Base-by-base conservation (phyloP, 371 early-diverging fungal species). In the Rhizomucor pusillus region DNA sequence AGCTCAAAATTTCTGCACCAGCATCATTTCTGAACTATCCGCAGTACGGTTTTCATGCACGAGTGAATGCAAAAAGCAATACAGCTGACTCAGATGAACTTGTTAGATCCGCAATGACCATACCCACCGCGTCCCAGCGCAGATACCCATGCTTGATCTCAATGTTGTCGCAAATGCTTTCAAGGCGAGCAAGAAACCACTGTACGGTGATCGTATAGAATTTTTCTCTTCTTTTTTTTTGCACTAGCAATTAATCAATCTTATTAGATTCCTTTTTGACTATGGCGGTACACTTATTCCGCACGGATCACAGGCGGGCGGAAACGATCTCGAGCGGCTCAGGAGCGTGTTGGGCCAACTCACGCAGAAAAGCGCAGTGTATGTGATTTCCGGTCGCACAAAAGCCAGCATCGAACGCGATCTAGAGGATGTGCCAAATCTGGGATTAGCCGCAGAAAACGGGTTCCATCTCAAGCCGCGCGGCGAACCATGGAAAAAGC, bases 361-460 rank as follows among this genome's bases (percentile, higher is more conserved):
- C 18, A 78, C 86, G 3, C n/a, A 43, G 16, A 35, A 43, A 56
- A 95, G 93, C 75, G 67, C 84, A 23, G 90, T 94, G 12, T 94
- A 90, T 73, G 82, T 97, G 3, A 91, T 97, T 24, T 90, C 92
- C 19, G 96, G 97, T 0, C 79, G 96, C 91, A 94, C 66, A 74
- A 88, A 58, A 76, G 77, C 41, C 75, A 43, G 52, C 14, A 69
- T 97, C 36, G 92, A 94, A 13, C 70, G 84, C 9, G 91, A 93
- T 83, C 77, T 97, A 25, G 93, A 95, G 16, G 54, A 69, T 29
- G 76, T 97, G 39, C 71, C 71, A n/a, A 79, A 86, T 10, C 70
- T 97, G 29, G 94, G 95, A 0, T 63, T 94, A 19, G 47, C 80
- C 59, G 88, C 87, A 0, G 88, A 89, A 50, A 84, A 87, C 47